Conservation (phyloP, 1,284 basidiomycete genomes). For the Marasmius oreades region DNA sequence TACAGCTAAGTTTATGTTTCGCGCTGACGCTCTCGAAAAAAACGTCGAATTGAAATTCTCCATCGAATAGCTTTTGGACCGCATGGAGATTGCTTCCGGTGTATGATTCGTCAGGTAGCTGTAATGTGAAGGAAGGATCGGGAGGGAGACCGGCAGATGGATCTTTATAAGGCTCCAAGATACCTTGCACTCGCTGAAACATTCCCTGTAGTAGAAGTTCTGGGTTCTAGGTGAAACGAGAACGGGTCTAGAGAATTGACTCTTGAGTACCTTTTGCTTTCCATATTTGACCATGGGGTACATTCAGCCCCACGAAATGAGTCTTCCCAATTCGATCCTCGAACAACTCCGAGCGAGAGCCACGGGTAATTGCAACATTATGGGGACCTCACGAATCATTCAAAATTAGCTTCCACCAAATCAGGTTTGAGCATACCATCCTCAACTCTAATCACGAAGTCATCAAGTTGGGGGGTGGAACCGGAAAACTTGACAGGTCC, state of each 20-base stretch:
- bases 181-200: slow-evolving; percentile 51
- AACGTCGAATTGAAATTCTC: slow-evolving; percentile 83
- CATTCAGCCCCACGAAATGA: slow-evolving; percentile 64
- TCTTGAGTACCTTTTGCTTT: slow-evolving; percentile 66
- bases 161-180: slow-evolving; percentile 56
- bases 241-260: not conserved
- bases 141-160: slow-evolving; percentile 46
- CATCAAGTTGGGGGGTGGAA: slow-evolving; percentile 72
- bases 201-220: slow-evolving; percentile 69
- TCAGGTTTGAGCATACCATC: slow-evolving; percentile 50
- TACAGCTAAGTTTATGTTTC: slow-evolving; percentile 60
- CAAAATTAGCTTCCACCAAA: not conserved
- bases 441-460: slow-evolving; percentile 78
- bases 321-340: slow-evolving; percentile 66
- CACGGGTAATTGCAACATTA: slow-evolving; percentile 50
- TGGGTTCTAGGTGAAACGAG: slow-evolving; percentile 23
- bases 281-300: slow-evolving; percentile 73
- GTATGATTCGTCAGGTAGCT: slow-evolving; percentile 72
- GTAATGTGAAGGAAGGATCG: slow-evolving; percentile 76
- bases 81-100: slow-evolving; percentile 79
- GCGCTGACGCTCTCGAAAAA: slow-evolving; percentile 75
- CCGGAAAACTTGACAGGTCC: slow-evolving; percentile 71
- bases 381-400: slow-evolving; percentile 42
- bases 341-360: slow-evolving; percentile 59
- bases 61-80: slow-evolving; percentile 82